Conservation (phyloP, 805 yeast species). For the Pichia nakasei region DNA sequence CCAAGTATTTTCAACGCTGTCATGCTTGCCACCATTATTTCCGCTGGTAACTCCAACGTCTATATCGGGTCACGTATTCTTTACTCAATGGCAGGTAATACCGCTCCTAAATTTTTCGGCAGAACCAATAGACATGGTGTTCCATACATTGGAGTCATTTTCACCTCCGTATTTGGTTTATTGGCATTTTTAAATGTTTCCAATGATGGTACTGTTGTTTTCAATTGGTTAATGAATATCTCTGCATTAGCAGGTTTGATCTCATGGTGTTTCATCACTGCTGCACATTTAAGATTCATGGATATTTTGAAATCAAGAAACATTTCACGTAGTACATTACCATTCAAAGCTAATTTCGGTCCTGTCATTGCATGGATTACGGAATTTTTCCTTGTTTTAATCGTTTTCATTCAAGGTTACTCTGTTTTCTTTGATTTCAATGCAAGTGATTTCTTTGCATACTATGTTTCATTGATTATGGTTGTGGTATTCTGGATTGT, state of each 20-base stretch:
- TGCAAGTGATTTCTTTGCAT: constrained; percentile 54
- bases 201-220: constrained; percentile 46
- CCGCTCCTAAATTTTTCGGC: constrained; percentile 47
- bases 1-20: constrained; percentile 70
- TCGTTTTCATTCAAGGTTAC: constrained; percentile 68
- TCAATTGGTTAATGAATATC: constrained; percentile 65
- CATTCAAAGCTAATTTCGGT: constrained; percentile 64
- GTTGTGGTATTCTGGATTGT: constrained; percentile 47
- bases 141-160: constrained; percentile 48
- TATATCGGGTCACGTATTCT: constrained; percentile 64
- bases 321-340: constrained; percentile 58
- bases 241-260: constrained; percentile 72
- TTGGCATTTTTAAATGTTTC: constrained; percentile 54
- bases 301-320: constrained; percentile 51
- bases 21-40: constrained; percentile 55
- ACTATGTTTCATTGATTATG: constrained; percentile 60
- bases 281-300: constrained; percentile 65
- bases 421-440: constrained; percentile 47
- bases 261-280: constrained; percentile 62
- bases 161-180: constrained; percentile 54
- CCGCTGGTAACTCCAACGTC: constrained; percentile 75
- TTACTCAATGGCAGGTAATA: constrained; percentile 50
- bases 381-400: constrained; percentile 39
- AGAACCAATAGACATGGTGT: constrained; percentile 49
- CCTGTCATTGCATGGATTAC: constrained; percentile 64